Base-by-base conservation (phyloP, 192 early-diverging fungal genomes). In the Gamsiella multidivaricata region DNA sequence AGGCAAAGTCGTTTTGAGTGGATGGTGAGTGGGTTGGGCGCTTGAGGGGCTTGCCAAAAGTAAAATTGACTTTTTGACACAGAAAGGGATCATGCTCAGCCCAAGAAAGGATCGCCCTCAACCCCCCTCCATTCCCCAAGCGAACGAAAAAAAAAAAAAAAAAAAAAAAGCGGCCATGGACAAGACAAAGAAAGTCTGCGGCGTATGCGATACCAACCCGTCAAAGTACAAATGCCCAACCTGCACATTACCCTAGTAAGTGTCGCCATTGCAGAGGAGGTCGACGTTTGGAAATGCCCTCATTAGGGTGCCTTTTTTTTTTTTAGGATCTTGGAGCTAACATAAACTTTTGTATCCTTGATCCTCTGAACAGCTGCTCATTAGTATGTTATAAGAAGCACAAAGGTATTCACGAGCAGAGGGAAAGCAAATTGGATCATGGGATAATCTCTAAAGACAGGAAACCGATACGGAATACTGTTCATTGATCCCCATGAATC, bases 161-260 rank as follows among this genome's bases (percentile, higher is more conserved):
- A 29, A 70, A 3, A 8, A 25, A 28, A 18, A 2, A 29, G 28
- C 22, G 18, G 7, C 63, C 4, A 73, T 69, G 74, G 74, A 78
- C 52, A 78, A 78, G 74, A 31, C 74, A 22, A 78, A 78, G 46
- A 78, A 69, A 54, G 28, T 78, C 29, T 78, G 74, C 43, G 60
- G 60, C 22, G 45, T 78, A n/a, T 78, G 74, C 36, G 49, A 63
- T 31, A 69, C 65, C n/a, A 42, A 64, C 28, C 31, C 54, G 15
- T 78, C 65, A 5, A 78, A 78, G 37, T 78, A 78, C 74, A 78
- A 78, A 41, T 78, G 74, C 28, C 74, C 74, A 3, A 69, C 25
- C 28, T 78, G 74, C 61, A 78, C 74, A 12, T 22, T 69, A 8
- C 74, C 74, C 9, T 78, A 78, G 74, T 78, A 39, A 65, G 70